Conservation (phyloP, 257 asterid species). For the Solanum rostratum region DNA sequence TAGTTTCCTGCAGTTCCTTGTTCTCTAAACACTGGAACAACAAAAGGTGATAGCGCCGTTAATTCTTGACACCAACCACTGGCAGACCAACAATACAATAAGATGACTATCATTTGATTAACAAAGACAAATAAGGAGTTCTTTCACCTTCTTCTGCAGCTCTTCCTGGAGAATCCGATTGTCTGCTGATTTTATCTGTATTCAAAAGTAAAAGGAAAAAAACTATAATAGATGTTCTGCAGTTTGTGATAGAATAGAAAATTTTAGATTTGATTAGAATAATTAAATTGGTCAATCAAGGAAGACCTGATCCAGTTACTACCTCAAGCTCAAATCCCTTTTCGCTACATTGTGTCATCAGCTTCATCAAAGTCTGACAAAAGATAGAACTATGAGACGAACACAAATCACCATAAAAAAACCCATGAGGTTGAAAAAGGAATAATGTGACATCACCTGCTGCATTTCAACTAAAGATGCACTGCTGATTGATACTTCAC, state of each 20-base stretch:
- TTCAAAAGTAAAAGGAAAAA: slow-evolving; percentile 14
- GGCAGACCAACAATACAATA: background rate
- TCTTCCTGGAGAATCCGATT: slow-evolving; percentile 92
- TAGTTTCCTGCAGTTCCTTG: slow-evolving; percentile 57
- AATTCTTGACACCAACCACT: background rate
- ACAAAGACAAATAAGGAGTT: background rate
- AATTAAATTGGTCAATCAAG: background rate
- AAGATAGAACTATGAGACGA: slow-evolving; percentile 1
- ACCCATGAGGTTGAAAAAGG: background rate
- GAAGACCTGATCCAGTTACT: background rate
- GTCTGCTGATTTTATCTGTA: slow-evolving; percentile 91
- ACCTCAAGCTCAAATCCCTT: slow-evolving; percentile 95
- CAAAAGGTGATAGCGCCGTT: slow-evolving; percentile 3
- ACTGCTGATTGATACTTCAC: slow-evolving; percentile 73
- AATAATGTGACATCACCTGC: slow-evolving; percentile 46
- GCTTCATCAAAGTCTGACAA: slow-evolving; percentile 57
- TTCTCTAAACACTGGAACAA: slow-evolving; percentile 58
- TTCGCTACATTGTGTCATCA: slow-evolving; percentile 85
- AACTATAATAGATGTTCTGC: slow-evolving; percentile 6
- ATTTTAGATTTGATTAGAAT: background rate
- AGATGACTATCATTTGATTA: background rate
- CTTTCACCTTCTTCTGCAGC: slow-evolving; percentile 69
- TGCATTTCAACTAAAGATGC: slow-evolving; percentile 87
- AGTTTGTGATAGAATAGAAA: background rate
- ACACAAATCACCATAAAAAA: background rate